phyloP scores from a whole-genome alignment of 306 rosid species.

The Bauhinia variegata region DNA sequence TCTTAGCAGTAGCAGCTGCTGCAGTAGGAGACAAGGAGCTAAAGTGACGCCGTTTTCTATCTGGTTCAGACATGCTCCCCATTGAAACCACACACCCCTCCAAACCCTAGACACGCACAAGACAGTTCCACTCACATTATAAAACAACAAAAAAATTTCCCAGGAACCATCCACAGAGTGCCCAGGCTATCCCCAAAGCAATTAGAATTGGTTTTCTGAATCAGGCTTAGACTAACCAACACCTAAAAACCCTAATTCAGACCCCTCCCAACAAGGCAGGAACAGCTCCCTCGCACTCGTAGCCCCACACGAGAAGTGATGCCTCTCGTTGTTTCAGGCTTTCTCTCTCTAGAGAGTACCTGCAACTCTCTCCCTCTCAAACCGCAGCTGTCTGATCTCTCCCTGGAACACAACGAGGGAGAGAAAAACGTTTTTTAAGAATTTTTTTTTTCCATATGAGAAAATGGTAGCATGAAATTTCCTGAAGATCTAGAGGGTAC shows the following conservation, averaged over 20 bases:
- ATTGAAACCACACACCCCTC: slow-evolving; percentile 51
- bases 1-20: slow-evolving; percentile 62
- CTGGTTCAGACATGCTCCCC: slow-evolving; percentile 91
- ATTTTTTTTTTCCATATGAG: not conserved
- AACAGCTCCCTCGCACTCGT: slow-evolving; percentile 21
- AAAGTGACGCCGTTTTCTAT: slow-evolving; percentile 92
- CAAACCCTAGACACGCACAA: slow-evolving; percentile 63
- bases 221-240: slow-evolving; percentile 31
- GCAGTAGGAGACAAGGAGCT: slow-evolving; percentile 84
- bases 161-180: slow-evolving; percentile 27
- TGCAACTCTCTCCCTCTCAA: slow-evolving; percentile 29
- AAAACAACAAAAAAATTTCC: slow-evolving; percentile 16
- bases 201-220: slow-evolving; percentile 16
- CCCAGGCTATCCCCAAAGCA: slow-evolving; percentile 24
- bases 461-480: slow-evolving; percentile 33
- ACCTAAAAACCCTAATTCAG: slow-evolving; percentile 66
- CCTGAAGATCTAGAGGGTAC: slow-evolving; percentile 28
- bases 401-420: slow-evolving; percentile 32
- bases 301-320: not conserved
- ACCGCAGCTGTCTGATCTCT: slow-evolving; percentile 17
- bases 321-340: not conserved
- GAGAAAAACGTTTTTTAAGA: slow-evolving; percentile 17
- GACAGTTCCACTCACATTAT: slow-evolving; percentile 56
- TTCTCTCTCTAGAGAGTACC: slow-evolving; percentile 26
- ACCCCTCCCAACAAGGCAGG: slow-evolving; percentile 25